Conservation (phyloP, 768 basidiomycete species). For the Pleurotus pulmonarius region DNA sequence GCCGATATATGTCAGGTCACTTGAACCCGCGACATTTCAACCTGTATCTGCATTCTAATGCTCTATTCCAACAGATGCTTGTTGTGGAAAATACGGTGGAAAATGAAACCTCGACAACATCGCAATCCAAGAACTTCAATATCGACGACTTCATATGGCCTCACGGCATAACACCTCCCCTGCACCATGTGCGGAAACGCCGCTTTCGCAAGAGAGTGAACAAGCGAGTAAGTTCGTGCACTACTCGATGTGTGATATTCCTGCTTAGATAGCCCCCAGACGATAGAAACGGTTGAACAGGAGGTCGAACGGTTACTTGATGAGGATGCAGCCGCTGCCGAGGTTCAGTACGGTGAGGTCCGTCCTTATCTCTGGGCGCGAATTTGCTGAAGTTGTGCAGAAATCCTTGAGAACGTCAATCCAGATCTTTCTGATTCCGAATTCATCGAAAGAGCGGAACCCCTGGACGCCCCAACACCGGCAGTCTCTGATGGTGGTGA, state of each 20-base stretch:
- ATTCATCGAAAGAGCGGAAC: conserved; percentile 66
- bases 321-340: conserved; percentile 69
- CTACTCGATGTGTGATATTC: neutral
- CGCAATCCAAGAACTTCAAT: conserved; percentile 65
- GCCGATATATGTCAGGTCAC: conserved; percentile 95
- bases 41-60: no score
- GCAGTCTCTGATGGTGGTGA: conserved; percentile 67
- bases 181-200: conserved; percentile 86
- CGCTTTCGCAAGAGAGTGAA: conserved; percentile 91
- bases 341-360: conserved; percentile 71
- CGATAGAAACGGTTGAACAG: conserved; percentile 92
- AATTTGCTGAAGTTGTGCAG: conserved; percentile 30
- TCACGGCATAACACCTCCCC: conserved; percentile 91
- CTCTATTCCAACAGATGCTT: conserved; percentile 65
- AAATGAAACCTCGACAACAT: conserved; percentile 60
- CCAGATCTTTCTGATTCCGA: conserved; percentile 90
- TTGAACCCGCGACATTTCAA: neutral
- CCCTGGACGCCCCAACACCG: conserved; percentile 71
- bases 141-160: conserved; percentile 97
- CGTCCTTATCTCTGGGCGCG: neutral
- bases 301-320: conserved; percentile 86
- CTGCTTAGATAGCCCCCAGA: conserved; percentile 36
- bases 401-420: conserved; percentile 86
- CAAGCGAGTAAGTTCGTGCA: conserved; percentile 50
- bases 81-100: conserved; percentile 76